A percentile compares a stretch with the other conserved stretches of the same genome.
These are phyloP conservation scores for Dactylella cylindrospora DNA, from an alignment of 2,329 filamentous ascomycete genomes.

Conservation along the genomic window DNA sequence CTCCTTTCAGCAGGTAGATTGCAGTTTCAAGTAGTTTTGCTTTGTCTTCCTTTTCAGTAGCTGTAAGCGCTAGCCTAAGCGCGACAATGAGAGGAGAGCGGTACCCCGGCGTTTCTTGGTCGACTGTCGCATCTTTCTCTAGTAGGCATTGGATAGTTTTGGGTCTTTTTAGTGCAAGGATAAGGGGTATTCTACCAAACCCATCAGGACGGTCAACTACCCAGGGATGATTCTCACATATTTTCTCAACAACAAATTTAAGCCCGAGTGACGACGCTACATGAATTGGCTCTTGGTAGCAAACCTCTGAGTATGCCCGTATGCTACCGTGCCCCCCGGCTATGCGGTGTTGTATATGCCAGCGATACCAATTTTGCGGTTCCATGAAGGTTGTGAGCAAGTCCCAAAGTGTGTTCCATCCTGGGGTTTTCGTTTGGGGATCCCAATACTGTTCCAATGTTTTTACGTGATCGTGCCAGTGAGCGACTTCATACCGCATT, in stretches of 20 bases:
- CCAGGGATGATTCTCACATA: not conserved
- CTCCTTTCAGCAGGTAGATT: not conserved
- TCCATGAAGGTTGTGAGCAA: slow-evolving; percentile 8
- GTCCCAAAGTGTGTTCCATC: not conserved
- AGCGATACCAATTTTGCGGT: slow-evolving; percentile 10
- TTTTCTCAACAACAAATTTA: slow-evolving; percentile 4
- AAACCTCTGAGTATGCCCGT: not conserved
- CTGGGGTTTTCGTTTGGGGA: not conserved
- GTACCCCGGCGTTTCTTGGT: no score
- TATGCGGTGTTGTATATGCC: not conserved
- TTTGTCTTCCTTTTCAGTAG: not conserved
- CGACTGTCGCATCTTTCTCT: not conserved
- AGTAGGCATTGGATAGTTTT: slow-evolving; percentile 1
- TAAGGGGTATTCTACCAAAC: not conserved
- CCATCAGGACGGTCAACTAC: not conserved
- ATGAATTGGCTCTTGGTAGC: not conserved
- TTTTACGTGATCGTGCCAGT: slow-evolving; percentile 14
- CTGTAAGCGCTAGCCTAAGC: not conserved
- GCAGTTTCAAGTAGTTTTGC: slow-evolving; percentile 2
- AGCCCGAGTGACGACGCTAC: not conserved
- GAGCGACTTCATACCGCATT: slow-evolving; percentile 13
- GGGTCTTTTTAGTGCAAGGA: not conserved
- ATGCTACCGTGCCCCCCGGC: not conserved
- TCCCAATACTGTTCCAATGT: slow-evolving; percentile 1
- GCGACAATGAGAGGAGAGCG: not conserved